A percentile compares a stretch with the other conserved stretches of the same genome.
Conservation (phyloP, 345 rosid species). For the Zanthoxylum bungeanum region DNA sequence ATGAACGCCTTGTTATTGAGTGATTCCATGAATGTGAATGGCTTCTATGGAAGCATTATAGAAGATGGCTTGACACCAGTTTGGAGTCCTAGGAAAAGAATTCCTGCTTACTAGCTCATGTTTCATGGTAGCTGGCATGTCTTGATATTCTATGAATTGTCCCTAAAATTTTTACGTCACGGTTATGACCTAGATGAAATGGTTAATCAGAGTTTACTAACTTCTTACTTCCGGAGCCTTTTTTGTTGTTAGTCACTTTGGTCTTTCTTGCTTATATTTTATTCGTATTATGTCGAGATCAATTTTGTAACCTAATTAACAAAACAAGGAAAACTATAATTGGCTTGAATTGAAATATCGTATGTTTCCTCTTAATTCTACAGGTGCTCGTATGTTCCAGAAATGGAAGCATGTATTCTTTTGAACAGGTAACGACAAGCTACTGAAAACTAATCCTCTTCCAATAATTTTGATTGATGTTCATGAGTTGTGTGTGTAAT, state of each 20-base stretch:
- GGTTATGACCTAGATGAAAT: not conserved
- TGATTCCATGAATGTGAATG: not conserved
- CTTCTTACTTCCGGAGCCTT: no score
- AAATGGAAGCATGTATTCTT: conserved; percentile 72
- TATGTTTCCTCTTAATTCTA: conserved; percentile 11
- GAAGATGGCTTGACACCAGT: not conserved
- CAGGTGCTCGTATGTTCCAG: conserved; percentile 87
- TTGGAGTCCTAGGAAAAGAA: not conserved
- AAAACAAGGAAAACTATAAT: not conserved
- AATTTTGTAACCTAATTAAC: not conserved
- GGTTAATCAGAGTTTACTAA: not conserved
- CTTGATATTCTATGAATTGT: no score
- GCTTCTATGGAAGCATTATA: not conserved
- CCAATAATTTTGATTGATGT: not conserved
- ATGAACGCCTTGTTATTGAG: not conserved
- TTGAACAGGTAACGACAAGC: conserved; percentile 50
- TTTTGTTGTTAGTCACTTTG: not conserved
- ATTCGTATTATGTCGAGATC: not conserved
- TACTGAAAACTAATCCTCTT: not conserved
- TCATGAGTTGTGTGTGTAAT: conserved; percentile 11
- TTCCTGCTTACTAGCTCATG: not conserved
- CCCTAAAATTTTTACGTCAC: no score
- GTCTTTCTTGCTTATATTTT: not conserved
- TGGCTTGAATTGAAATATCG: not conserved
- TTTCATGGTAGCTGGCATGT: not conserved